phyloP scores from a whole-genome alignment of 495 filamentous ascomycete genomes.

The Penicillium coffeae region DNA sequence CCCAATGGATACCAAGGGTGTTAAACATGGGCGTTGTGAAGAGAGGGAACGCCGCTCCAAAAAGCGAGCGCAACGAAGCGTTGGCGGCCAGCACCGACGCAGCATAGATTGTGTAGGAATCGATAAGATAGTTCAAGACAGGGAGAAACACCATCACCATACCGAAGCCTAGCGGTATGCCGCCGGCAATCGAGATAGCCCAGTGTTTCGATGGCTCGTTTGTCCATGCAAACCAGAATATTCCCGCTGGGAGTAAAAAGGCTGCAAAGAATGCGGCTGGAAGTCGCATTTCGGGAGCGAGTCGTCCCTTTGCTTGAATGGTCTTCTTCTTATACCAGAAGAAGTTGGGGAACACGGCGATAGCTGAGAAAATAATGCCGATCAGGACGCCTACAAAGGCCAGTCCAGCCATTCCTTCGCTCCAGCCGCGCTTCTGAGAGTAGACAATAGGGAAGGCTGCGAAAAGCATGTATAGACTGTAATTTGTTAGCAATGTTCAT shows the following conservation, averaged over 20 bases:
- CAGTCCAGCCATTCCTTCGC: constrained; percentile 8
- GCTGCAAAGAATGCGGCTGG: constrained; percentile 1
- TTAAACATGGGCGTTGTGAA: constrained; percentile 66
- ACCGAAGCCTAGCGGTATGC: constrained; percentile 59
- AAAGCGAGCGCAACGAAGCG: constrained; percentile 50
- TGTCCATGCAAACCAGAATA: constrained; percentile 6
- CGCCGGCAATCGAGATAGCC: constrained; percentile 53
- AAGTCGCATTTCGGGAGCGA: background rate
- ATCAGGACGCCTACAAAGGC: constrained; percentile 13
- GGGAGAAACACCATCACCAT: constrained; percentile 60
- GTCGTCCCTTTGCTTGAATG: background rate
- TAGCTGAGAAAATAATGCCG: constrained; percentile 54
- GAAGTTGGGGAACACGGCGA: constrained; percentile 1
- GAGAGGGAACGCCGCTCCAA: constrained; percentile 68
- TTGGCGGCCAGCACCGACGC: constrained; percentile 66
- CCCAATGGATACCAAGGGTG: constrained; percentile 66
- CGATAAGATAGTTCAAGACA: constrained; percentile 63
- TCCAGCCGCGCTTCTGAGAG: constrained; percentile 42
- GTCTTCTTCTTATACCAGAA: constrained; percentile 2
- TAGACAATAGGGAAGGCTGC: constrained; percentile 59
- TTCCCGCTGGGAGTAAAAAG: background rate
- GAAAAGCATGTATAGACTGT: constrained; percentile 63
- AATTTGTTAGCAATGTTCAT: background rate
- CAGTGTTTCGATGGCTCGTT: constrained; percentile 57
- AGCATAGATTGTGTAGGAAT: constrained; percentile 64